Evolutionary conservation across 2,329 filamentous ascomycete genomes (phyloP).

Genomic region (Claviceps sp.): DNA sequence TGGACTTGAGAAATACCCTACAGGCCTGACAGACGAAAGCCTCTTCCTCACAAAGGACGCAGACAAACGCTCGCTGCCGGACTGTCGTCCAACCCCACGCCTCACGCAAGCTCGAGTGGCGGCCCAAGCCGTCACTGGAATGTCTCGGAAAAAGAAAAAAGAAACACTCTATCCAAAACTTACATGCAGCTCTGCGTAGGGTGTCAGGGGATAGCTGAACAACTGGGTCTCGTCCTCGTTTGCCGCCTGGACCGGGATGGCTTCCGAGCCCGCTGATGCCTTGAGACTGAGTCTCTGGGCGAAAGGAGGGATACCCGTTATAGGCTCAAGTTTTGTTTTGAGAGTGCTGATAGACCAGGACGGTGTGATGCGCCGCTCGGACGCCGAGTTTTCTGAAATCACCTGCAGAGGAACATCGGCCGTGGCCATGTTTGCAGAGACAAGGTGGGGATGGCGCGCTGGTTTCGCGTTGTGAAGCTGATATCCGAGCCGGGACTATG

Average conservation of each 20-base stretch:
- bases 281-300: constrained; percentile 66
- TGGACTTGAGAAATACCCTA: no score
- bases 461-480: background rate
- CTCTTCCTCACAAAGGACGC: no score
- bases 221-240: constrained; percentile 61
- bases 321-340: constrained; percentile 77
- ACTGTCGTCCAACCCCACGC: background rate
- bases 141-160: constrained; percentile 7
- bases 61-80: no score
- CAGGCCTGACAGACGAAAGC: no score
- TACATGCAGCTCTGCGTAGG: constrained; percentile 71
- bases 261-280: constrained; percentile 37
- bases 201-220: constrained; percentile 50
- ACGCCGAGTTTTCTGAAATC: constrained; percentile 61
- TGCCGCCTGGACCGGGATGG: constrained; percentile 50
- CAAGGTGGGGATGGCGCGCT: background rate
- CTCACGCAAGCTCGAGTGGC: background rate
- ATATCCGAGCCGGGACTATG: background rate
- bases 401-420: constrained; percentile 65
- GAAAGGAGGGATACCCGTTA: constrained; percentile 79
- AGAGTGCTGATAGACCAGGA: constrained; percentile 80
- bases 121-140: constrained; percentile 3
- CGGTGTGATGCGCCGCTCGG: constrained; percentile 83
- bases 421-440: constrained; percentile 39
- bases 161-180: constrained; percentile 27